phyloP scores from a whole-genome alignment of 2,329 filamentous ascomycete species.

The Whalleya microplaca region DNA sequence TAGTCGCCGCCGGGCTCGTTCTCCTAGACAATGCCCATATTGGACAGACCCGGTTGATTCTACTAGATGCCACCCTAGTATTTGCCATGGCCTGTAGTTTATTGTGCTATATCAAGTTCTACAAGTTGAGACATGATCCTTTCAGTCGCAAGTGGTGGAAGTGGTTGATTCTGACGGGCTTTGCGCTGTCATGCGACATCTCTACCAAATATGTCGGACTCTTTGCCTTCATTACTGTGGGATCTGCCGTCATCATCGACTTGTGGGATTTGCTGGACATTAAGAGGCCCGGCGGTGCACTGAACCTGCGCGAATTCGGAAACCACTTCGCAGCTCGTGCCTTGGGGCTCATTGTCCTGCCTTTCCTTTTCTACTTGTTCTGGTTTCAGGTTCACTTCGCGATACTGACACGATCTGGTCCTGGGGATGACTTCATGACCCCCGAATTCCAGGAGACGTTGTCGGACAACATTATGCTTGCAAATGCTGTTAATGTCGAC shows the following conservation, averaged over 20 bases:
- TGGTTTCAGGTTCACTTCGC: slow-evolving; percentile 99
- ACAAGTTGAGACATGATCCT: slow-evolving; percentile 87
- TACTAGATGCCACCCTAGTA: slow-evolving; percentile 91
- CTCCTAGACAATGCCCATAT: slow-evolving; percentile 98
- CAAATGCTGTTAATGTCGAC: slow-evolving; percentile 82
- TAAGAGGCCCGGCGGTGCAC: slow-evolving; percentile 79
- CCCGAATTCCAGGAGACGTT: slow-evolving; percentile 97
- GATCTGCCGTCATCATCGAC: slow-evolving; percentile 90
- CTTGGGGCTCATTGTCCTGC: slow-evolving; percentile 85
- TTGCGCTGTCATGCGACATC: slow-evolving; percentile 94
- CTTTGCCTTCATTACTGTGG: slow-evolving; percentile 97
- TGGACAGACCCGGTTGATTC: slow-evolving; percentile 91
- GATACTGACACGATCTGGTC: slow-evolving; percentile 84
- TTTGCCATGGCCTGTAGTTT: slow-evolving; percentile 96
- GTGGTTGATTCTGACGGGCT: slow-evolving; percentile 94
- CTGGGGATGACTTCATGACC: slow-evolving; percentile 98
- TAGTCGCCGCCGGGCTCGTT: slow-evolving; percentile 82
- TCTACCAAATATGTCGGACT: slow-evolving; percentile 97
- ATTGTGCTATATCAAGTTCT: slow-evolving; percentile 94
- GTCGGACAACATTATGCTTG: slow-evolving; percentile 90
- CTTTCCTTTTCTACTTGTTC: slow-evolving; percentile 98
- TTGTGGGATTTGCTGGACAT: slow-evolving; percentile 93
- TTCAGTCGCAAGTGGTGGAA: slow-evolving; percentile 99
- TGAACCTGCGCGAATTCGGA: slow-evolving; percentile 77
- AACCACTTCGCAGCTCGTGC: slow-evolving; percentile 90